Conservation (phyloP, 257 asterid species). For the Solanum paucissectum region DNA sequence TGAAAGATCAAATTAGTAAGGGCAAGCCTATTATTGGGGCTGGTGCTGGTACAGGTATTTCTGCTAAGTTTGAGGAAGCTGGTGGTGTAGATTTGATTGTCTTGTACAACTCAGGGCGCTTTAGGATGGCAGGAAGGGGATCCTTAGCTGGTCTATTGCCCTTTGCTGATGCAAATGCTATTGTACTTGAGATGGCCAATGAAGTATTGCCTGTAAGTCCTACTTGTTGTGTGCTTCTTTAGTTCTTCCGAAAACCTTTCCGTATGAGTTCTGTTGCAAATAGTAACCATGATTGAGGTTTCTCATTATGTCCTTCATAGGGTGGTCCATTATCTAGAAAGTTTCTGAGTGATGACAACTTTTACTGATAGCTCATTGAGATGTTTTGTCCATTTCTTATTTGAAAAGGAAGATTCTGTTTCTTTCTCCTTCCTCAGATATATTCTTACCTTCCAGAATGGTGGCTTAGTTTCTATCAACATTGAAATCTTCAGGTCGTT, state of each 20-base stretch:
- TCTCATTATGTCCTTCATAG: not conserved
- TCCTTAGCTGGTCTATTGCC: slow-evolving; percentile 94
- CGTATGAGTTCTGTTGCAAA: not conserved
- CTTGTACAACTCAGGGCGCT: slow-evolving; percentile 86
- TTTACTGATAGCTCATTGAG: not conserved
- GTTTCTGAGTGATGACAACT: not conserved
- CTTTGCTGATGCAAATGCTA: slow-evolving; percentile 94
- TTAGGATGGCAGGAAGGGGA: slow-evolving; percentile 99
- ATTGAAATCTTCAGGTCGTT: slow-evolving; percentile 51
- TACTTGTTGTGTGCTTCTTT: slow-evolving; percentile 4
- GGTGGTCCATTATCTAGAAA: not conserved
- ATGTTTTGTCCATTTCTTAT: not conserved
- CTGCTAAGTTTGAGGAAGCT: slow-evolving; percentile 96
- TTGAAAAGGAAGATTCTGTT: not conserved
- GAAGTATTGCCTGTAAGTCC: slow-evolving; percentile 88
- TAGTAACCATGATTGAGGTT: not conserved
- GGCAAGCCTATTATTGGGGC: slow-evolving; percentile 89
- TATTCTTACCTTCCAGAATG: not conserved
- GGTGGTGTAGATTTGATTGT: slow-evolving; percentile 98
- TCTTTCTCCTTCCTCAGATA: not conserved
- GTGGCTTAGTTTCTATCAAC: not conserved
- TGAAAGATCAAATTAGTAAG: slow-evolving; percentile 55
- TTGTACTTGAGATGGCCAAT: slow-evolving; percentile 96
- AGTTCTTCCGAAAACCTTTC: not conserved
- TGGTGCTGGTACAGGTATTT: slow-evolving; percentile 99